Base-by-base conservation (phyloP, 2,329 filamentous ascomycete species). In the Aspergillus neoniger region DNA sequence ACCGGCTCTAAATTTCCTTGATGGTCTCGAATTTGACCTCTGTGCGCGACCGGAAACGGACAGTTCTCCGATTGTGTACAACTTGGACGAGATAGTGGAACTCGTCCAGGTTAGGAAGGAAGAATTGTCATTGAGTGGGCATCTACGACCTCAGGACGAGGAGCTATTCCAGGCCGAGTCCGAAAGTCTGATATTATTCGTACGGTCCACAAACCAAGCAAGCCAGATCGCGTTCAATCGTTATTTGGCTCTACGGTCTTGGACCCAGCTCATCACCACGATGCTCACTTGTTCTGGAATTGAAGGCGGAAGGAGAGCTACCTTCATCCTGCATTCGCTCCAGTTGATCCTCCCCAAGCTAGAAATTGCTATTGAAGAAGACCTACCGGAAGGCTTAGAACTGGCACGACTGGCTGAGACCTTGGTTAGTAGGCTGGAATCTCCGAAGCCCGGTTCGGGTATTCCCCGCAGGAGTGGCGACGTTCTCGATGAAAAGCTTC, bases 271-370 rank as follows among this genome's bases (percentile, higher is more conserved):
- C 30, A 79, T 96, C 50, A 86, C 92, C 55, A 87, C 97, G 21
- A 90, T 96, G 78, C 83, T 96, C 19, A 89, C 92, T 68, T 88
- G 86, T 59, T 92, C 91, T 66, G 90, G 95, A 56, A 89, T 96
- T 72, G 89, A 91, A 61, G 85, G 86, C 56, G 85, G 85, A 1
- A 85, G 85, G 30, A 89, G 89, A 70, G 88, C 88, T 5, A 86
- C 89, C 0, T 93, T 97, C 72, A 88, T 96, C 58, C 79, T 98
- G 10, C 92, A 96, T 72, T 88, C 91, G 0, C 82, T 99, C 5
- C 93, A 98, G 72, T 86, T 94, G 14, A 90, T 96, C 52, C 82
- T 97, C 6, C 93, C 95, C 0, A 96, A 92, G 65, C 84, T 99
- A 12, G 94, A 98, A 72, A 84, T 84, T 17, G 89, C 90, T 53